Evolutionary conservation across 139 green algal species (phyloP), one percentile per base, ranked within the genome.

Genomic region (Picochlorum costavermella): DNA sequence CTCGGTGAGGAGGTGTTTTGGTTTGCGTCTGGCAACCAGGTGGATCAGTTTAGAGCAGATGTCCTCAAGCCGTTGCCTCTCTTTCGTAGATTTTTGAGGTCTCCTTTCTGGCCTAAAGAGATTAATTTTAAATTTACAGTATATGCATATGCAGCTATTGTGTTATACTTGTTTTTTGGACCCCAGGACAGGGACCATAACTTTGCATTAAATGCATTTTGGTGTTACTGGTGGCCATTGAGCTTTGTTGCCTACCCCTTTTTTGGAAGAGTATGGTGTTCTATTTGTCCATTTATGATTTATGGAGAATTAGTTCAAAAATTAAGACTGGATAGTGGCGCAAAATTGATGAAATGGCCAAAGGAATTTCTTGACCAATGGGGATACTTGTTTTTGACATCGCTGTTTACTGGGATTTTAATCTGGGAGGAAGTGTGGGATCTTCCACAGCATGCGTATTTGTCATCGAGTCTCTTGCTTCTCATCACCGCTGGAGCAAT

Each of bases 271-370:
- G 64, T 90, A 10, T 92, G 85, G 85, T 91, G 83, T 63, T 58
- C 57, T 33, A 75, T 94, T 30, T 94, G 87, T 67, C 87, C 87
- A 45, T 94, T 94, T 68, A 94, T 94, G 87, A 87, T 88, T 36
- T 66, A 55, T 37, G 60, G 60, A 13, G 60, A 66, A 23, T 23
- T 66, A 40, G 60, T 66, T 12, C 60, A 66, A 45, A 23, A 20
- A 45, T 25, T 59, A 25, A 40, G 60, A 37, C 14, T 50, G 26
- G 31, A 20, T 16, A 45, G 4, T 59, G 83, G 80, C 2, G 81
- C 76, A 3, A 50, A 69, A 60, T 75, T 94, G 61, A 56, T 72
- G 20, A 90, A 88, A 70, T 94, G 86, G 86, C 86, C 86, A 9
- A 37, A 45, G 2, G 72, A 78, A 44, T 31, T 43, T 37, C 53